Evolutionary conservation across 306 rosid genomes (phyloP).

Genomic region (Vigna angularis): DNA sequence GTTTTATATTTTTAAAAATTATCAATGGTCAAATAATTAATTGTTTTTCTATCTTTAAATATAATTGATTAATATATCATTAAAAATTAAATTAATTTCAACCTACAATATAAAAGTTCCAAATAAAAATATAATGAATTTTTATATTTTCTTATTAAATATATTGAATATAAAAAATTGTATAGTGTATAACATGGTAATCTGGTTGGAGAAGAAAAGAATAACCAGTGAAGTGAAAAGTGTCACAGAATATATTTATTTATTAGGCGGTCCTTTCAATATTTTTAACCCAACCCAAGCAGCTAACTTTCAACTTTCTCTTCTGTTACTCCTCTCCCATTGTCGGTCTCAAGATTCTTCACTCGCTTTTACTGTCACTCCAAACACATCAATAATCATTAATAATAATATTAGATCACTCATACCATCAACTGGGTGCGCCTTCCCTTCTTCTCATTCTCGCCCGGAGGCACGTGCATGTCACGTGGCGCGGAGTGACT

Average conservation of each 20-base stretch:
- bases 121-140: too few relatives aligned
- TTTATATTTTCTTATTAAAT: too few relatives aligned
- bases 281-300: neutral
- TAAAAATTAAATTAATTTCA: too few relatives aligned
- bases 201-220: too few relatives aligned
- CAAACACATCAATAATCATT: neutral
- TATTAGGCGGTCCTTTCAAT: neutral
- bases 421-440: too few relatives aligned
- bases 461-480: slow-evolving; percentile 24
- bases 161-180: too few relatives aligned
- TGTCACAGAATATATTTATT: neutral
- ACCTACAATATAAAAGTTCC: too few relatives aligned
- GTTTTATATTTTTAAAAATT: too few relatives aligned
- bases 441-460: neutral
- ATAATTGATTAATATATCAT: too few relatives aligned
- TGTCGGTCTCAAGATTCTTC: slow-evolving; percentile 39
- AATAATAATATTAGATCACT: neutral
- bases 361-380: slow-evolving; percentile 30
- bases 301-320: neutral
- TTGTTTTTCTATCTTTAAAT: too few relatives aligned
- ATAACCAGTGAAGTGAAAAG: neutral
- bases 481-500: neutral
- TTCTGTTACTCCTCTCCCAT: neutral
- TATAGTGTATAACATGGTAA: too few relatives aligned
- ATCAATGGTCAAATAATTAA: too few relatives aligned